phyloP scores from a whole-genome alignment of 495 filamentous ascomycete species.

The Gamarada debralockiae region DNA sequence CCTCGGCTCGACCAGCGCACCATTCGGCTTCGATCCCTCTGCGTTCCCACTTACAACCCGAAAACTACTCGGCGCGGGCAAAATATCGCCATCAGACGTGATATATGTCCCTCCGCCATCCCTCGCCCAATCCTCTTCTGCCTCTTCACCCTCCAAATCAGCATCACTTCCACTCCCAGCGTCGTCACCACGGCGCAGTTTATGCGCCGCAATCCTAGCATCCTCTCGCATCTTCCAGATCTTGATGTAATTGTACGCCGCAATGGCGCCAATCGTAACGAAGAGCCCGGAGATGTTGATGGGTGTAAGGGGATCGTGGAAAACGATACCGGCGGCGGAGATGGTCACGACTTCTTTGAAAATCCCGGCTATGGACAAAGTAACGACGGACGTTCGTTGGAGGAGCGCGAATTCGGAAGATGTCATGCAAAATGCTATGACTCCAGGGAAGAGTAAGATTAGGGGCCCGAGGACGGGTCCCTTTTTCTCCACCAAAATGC shows the following conservation, averaged over 20 bases:
- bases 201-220: conserved; percentile 45
- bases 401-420: conserved; percentile 92
- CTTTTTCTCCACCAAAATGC: conserved; percentile 56
- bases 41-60: conserved; percentile 6
- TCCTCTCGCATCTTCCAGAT: conserved; percentile 82
- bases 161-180: conserved; percentile 8
- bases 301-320: conserved; percentile 82
- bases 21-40: conserved; percentile 1
- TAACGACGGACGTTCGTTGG: conserved; percentile 93
- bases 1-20: background rate
- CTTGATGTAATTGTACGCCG: conserved; percentile 91
- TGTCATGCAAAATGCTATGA: conserved; percentile 95
- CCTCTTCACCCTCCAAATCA: conserved; percentile 2
- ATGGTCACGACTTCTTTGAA: conserved; percentile 99
- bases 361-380: conserved; percentile 92
- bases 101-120: conserved; percentile 25
- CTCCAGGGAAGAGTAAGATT: conserved; percentile 84
- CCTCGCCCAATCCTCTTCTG: conserved; percentile 28
- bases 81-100: conserved; percentile 29
- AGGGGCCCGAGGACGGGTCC: conserved; percentile 50
- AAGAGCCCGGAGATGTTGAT: conserved; percentile 85
- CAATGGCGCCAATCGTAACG: conserved; percentile 86
- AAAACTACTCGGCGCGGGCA: conserved; percentile 21
- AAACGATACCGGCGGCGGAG: conserved; percentile 79
- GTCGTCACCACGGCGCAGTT: conserved; percentile 8